These are phyloP conservation scores for Chlamydomonas asymmetrica DNA, from an alignment of 139 green algal species.

Conservation along the genomic window DNA sequence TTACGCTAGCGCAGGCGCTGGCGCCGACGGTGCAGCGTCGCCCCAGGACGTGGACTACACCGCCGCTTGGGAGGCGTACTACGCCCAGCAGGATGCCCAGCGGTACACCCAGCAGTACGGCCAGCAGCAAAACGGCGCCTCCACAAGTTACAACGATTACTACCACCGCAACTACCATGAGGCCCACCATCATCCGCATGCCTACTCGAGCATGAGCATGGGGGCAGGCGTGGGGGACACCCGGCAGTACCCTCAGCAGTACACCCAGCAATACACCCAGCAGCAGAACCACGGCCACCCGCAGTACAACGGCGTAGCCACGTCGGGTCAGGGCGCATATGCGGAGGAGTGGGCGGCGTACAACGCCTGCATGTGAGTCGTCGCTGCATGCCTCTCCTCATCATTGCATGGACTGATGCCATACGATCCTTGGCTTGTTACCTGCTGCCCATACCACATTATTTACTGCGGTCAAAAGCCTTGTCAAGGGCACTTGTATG, in stretches of 20 bases:
- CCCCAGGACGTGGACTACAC: not conserved
- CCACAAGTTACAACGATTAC: too few species aligned
- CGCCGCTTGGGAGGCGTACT: slow-evolving; percentile 16
- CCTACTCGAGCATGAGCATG: too few species aligned
- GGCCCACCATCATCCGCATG: too few species aligned
- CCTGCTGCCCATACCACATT: slow-evolving; percentile 16
- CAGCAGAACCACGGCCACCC: not conserved
- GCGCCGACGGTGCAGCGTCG: not conserved
- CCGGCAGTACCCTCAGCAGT: not conserved
- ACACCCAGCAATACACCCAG: slow-evolving; percentile 3
- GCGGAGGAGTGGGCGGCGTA: not conserved
- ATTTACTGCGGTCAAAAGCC: not conserved
- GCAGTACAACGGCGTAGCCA: not conserved
- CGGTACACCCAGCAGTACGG: not conserved
- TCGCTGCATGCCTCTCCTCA: not conserved
- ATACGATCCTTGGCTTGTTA: not conserved
- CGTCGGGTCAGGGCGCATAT: not conserved
- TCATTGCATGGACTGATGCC: not conserved
- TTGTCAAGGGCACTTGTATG: too few species aligned
- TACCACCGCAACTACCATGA: too few species aligned
- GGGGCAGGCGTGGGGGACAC: too few species aligned
- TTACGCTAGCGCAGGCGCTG: not conserved
- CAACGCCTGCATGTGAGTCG: not conserved
- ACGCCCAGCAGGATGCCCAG: not conserved
- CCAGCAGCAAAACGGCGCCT: not conserved